Evolutionary conservation across 2,329 filamentous ascomycete species (phyloP).

Genomic region (Pestalotiopsis sp.): DNA sequence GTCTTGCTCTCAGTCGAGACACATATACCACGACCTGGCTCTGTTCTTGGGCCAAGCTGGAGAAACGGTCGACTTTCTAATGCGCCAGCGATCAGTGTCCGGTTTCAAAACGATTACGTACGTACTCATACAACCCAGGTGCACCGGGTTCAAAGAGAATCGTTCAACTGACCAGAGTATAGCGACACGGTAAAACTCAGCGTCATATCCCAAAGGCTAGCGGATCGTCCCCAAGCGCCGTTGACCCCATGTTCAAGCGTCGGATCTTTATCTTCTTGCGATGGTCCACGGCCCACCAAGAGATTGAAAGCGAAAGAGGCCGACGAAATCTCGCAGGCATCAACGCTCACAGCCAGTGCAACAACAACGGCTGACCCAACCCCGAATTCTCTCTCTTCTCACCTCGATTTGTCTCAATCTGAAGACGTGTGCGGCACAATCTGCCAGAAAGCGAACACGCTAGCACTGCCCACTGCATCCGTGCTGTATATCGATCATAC

Average conservation of each 20-base stretch:
- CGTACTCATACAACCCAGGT: not conserved
- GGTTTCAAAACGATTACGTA: not conserved
- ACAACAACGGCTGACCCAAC: not conserved
- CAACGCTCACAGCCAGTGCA: not conserved
- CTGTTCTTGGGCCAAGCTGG: not conserved
- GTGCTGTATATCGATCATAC: not conserved
- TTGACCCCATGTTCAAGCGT: not conserved
- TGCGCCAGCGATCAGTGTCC: not conserved
- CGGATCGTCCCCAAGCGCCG: not conserved
- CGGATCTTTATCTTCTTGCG: not conserved
- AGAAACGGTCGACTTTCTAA: not conserved
- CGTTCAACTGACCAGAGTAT: not conserved
- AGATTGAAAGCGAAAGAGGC: not conserved
- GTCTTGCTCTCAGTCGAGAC: not conserved
- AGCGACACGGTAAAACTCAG: not conserved
- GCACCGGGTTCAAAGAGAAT: too few species aligned
- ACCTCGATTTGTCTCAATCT: not conserved
- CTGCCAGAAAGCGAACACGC: not conserved
- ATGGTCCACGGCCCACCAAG: not conserved
- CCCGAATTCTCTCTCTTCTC: not conserved
- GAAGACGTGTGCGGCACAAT: not conserved
- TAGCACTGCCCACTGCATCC: not conserved
- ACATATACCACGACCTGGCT: not conserved
- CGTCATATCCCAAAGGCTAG: not conserved
- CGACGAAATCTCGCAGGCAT: not conserved